Evolutionary conservation across 2,329 filamentous ascomycete species (phyloP).

Genomic region (Leptographium procerum): DNA sequence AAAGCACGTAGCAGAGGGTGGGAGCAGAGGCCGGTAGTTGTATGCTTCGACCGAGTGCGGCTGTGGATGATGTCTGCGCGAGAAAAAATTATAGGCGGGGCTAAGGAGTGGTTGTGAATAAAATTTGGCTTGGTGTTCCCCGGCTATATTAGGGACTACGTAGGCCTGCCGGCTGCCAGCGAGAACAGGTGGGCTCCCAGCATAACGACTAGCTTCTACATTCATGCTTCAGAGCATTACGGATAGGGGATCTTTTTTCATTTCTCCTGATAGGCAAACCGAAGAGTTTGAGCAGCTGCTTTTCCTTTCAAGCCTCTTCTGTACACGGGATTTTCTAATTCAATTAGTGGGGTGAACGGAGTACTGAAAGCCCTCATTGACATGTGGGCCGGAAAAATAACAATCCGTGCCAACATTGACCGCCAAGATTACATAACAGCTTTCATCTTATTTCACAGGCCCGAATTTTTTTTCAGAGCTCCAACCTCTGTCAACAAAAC

Average conservation of each 20-base stretch:
- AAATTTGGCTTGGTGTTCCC: background rate
- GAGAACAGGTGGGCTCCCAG: background rate
- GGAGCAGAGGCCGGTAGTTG: background rate
- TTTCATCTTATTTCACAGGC: background rate
- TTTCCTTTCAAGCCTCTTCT: background rate
- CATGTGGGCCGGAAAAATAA: background rate
- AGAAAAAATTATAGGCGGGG: slow-evolving; percentile 3
- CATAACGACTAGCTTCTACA: background rate
- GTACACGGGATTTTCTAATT: background rate
- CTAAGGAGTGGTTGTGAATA: background rate
- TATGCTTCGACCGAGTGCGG: background rate
- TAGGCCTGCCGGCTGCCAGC: background rate
- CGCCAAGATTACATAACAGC: background rate
- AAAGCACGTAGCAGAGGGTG: background rate
- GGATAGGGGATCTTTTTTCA: background rate
- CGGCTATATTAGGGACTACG: background rate
- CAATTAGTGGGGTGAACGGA: slow-evolving; percentile 1
- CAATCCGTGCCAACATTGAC: background rate
- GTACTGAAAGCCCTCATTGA: background rate
- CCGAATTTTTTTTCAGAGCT: background rate
- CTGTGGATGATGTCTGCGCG: background rate
- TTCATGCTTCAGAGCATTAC: background rate
- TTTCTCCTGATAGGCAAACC: background rate
- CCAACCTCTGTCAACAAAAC: background rate
- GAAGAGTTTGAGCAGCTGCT: background rate